Evolutionary conservation across 176 grass and related monocot species (phyloP), one percentile per base, ranked within the genome.

Genomic region (Ananas comosus): DNA sequence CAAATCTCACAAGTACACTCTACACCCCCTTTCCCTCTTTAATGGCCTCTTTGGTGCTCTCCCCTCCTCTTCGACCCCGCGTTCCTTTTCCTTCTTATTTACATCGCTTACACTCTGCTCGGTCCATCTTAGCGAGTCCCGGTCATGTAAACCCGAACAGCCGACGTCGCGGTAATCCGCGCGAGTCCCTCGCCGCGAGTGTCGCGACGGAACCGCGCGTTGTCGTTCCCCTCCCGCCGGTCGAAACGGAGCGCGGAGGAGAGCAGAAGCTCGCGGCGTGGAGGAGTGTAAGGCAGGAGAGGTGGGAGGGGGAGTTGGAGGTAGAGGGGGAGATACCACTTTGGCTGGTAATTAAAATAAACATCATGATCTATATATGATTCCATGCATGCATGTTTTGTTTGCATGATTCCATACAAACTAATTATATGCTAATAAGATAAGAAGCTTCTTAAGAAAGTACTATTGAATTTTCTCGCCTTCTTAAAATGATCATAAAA

Each of bases 281-380:
- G 94, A 93, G 66, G 70, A 99, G 89, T 69, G 1, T 99, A 57
- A 80, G 68, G 70, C 84, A 93, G 79, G 94, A 99, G 84, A 85
- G 84, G 78, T 99, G 94, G 94, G 80, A 89, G 27, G 94, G 94
- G 9, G 75, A 78, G 18, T 83, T 99, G 49, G 66, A 54, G 24
- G 66, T 93, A 27, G 75, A 99, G 33, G 94, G 94, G 1, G 63
- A 86, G 75, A 77, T 99, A 50, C 94, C 94, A 16, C 75, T 78
- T 19, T 99, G 94, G 94, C 87, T 99, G 87, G 94, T 99, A 83
- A 7, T 76, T 85, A 33, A 57, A 57, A 59, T 17, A 64, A 72
- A 21, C 25, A 16, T 69, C 59, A 63, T 74, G 6, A 57, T 72
- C 64, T 50, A 83, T 27, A 27, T 27, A 27, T 70, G 64, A 22